Percentiles rank a stretch among this genome's conserved stretches.
Evolutionary conservation across 1,139 yeast species (phyloP).

Genomic region (Maudiozyma humilis): DNA sequence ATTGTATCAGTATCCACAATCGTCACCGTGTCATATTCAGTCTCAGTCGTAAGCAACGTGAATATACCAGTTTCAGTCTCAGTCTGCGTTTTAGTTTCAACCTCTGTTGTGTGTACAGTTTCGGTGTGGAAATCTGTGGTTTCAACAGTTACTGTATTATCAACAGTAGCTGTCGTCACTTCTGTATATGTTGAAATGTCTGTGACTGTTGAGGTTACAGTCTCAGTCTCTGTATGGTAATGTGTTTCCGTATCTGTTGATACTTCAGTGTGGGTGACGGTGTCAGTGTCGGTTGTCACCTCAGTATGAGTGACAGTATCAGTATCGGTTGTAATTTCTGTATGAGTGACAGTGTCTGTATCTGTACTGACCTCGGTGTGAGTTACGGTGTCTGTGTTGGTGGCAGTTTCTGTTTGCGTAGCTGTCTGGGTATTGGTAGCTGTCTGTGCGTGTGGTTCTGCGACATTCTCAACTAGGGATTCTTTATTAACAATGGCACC

Average conservation of each 20-base stretch:
- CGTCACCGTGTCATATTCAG: background rate
- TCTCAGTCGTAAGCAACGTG: constrained; percentile 1
- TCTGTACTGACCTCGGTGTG: constrained; percentile 1
- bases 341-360: constrained; percentile 1
- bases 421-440: constrained; percentile 2
- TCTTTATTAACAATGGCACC: background rate
- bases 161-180: background rate
- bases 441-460: constrained; percentile 3
- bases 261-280: background rate
- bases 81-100: background rate
- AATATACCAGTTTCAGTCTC: background rate
- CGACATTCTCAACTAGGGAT: background rate
- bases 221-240: background rate
- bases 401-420: background rate
- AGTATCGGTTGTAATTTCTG: background rate
- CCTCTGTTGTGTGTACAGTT: background rate
- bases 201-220: background rate
- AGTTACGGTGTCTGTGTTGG: constrained; percentile 1
- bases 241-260: background rate
- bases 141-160: background rate
- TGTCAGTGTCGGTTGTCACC: constrained; percentile 2
- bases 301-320: constrained; percentile 1
- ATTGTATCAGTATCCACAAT: background rate
- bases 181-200: background rate
- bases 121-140: background rate